These are phyloP conservation scores for Elasticomyces elasticus DNA, from an alignment of 495 filamentous ascomycete species.

Conservation along the genomic window DNA sequence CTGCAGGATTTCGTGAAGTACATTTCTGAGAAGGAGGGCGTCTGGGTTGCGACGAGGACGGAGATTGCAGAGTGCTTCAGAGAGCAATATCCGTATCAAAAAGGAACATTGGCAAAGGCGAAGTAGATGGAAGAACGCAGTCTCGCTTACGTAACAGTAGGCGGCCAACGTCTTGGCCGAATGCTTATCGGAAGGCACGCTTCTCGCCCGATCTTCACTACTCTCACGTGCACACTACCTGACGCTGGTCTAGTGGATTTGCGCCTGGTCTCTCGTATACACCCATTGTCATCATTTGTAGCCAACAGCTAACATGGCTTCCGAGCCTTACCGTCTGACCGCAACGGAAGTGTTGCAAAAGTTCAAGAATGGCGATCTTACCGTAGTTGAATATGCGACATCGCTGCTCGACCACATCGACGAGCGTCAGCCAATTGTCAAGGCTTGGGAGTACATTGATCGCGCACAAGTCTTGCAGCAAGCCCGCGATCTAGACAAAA, in stretches of 20 bases:
- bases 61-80: constrained; percentile 37
- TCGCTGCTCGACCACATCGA: constrained; percentile 43
- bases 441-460: constrained; percentile 45
- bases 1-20: constrained; percentile 39
- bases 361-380: neutral
- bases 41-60: constrained; percentile 40
- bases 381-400: constrained; percentile 36
- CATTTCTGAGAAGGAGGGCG: constrained; percentile 33
- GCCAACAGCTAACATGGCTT: neutral
- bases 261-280: too few species aligned
- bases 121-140: neutral
- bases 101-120: constrained; percentile 14
- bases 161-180: neutral
- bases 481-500: constrained; percentile 41
- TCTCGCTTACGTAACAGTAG: too few species aligned
- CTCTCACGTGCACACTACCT: neutral
- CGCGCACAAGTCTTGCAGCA: constrained; percentile 40
- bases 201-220: neutral
- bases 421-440: constrained; percentile 37
- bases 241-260: too few species aligned
- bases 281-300: too few species aligned
- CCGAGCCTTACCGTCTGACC: neutral
- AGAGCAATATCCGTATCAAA: constrained; percentile 36
- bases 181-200: neutral
- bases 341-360: neutral